Evolutionary conservation across 2,329 filamentous ascomycete species (phyloP), one percentile per base, ranked within the genome.

Genomic region (Colletotrichum sp.): DNA sequence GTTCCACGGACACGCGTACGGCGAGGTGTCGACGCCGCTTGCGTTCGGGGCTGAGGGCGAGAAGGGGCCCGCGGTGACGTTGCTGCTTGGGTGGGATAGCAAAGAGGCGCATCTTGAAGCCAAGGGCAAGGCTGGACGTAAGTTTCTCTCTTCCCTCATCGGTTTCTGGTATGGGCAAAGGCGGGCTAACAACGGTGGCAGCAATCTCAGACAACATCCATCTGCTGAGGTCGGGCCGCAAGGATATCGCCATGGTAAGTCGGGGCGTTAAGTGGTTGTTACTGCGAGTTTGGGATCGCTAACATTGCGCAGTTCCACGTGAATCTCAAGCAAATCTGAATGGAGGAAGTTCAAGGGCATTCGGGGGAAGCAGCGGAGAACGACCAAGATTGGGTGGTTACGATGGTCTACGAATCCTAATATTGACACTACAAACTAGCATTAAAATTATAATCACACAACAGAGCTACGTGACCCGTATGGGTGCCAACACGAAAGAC

Each of bases 21-120:
- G 83, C 21, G 80, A 83, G 76, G 83, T 84, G 15, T 65, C 77
- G 69, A 79, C 80, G 24, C 79, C 81, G n/a, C 80, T 82, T 21
- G 78, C 80, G 3, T 77, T 83, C 60, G 79, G 62, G 8, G 68
- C 79, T 4, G 79, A 80, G 34, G 80, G 81, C 21, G 78, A 79
- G 18, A 77, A 80, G 64, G 83, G 80, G 4, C 79, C 79, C 36
- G 81, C 83, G 15, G 83, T 81, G 16, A 78, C 82, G 69, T 77
- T 85, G 74, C 73, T 86, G 28, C 74, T 86, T 48, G 85, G 85
- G 7, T 86, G 85, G 85, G 84, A 86, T 21, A 84, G 81, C 75
- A 84, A 81, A 76, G 83, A 84, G 52, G 84, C 82, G 24, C 85
- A 86, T 77, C 55, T 84, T 36, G 79, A 71, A 12, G 79, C 78